These are phyloP conservation scores for Lactifluus subvellereus DNA, from an alignment of 768 basidiomycete species.

Conservation along the genomic window DNA sequence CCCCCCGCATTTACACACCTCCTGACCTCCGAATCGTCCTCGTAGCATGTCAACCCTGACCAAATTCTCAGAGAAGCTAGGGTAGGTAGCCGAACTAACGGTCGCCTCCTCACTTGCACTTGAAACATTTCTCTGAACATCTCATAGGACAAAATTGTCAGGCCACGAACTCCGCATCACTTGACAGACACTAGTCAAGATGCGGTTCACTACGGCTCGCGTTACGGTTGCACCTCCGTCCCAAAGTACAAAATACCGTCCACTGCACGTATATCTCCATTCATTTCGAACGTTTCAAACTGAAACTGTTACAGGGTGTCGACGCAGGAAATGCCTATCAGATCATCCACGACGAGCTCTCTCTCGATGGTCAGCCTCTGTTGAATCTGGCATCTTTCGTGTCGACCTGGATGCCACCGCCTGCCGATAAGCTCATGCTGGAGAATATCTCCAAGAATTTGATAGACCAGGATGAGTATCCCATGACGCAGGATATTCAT, in stretches of 20 bases:
- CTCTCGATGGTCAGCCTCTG: conserved; percentile 48
- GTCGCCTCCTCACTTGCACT: neutral
- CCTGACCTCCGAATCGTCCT: neutral
- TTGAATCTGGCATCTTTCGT: conserved; percentile 67
- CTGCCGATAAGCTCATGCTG: conserved; percentile 49
- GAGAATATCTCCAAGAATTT: conserved; percentile 66
- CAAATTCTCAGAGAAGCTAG: conserved; percentile 16
- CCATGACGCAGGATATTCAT: conserved; percentile 41
- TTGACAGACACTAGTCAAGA: conserved; percentile 35
- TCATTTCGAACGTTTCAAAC: neutral
- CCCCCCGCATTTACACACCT: neutral
- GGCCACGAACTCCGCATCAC: conserved; percentile 30
- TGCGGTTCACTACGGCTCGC: conserved; percentile 45
- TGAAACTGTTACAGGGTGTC: conserved; percentile 40
- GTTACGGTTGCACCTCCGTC: conserved; percentile 60
- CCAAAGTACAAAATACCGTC: conserved; percentile 64
- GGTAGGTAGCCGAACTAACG: neutral
- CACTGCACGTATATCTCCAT: conserved; percentile 34
- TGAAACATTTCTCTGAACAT: neutral
- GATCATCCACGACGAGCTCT: conserved; percentile 59
- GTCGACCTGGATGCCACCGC: conserved; percentile 55
- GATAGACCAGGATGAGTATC: conserved; percentile 68
- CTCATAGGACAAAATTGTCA: conserved; percentile 40
- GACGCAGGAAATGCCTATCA: conserved; percentile 47
- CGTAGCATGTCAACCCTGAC: conserved; percentile 22